Evolutionary conservation across 257 asterid species (phyloP).

Genomic region (Cruciata laevipes): DNA sequence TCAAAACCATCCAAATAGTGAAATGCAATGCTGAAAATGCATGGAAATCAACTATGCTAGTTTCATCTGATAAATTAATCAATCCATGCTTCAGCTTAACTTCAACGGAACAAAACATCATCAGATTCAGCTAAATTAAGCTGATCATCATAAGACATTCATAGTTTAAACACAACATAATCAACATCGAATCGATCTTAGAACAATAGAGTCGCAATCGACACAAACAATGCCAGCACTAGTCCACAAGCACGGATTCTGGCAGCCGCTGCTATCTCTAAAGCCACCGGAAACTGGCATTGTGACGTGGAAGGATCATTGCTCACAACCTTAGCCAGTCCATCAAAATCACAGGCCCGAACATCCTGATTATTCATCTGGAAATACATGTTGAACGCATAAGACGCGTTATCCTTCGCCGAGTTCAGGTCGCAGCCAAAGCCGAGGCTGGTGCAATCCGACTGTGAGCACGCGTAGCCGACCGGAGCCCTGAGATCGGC

Average conservation of each 20-base stretch:
- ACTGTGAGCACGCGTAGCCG: constrained; percentile 5
- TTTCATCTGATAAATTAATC: too few relatives aligned
- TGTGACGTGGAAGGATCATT: constrained; percentile 25
- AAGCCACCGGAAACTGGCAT: constrained; percentile 22
- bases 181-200: background rate
- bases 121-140: background rate
- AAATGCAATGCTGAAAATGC: too few relatives aligned
- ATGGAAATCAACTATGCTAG: too few relatives aligned
- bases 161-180: background rate
- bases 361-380: constrained; percentile 32
- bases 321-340: constrained; percentile 27
- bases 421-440: constrained; percentile 29
- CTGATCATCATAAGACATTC: background rate
- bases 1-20: too few relatives aligned
- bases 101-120: too few relatives aligned
- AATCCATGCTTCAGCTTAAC: too few relatives aligned
- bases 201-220: background rate
- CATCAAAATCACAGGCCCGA: constrained; percentile 23
- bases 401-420: constrained; percentile 29
- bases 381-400: constrained; percentile 41
- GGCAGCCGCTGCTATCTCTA: background rate
- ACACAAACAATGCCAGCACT: background rate
- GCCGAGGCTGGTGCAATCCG: constrained; percentile 38
- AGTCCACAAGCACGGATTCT: background rate
- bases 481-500: background rate